Conservation (phyloP, 371 early-diverging fungal genomes). For the Blastocladiella emersonii region DNA sequence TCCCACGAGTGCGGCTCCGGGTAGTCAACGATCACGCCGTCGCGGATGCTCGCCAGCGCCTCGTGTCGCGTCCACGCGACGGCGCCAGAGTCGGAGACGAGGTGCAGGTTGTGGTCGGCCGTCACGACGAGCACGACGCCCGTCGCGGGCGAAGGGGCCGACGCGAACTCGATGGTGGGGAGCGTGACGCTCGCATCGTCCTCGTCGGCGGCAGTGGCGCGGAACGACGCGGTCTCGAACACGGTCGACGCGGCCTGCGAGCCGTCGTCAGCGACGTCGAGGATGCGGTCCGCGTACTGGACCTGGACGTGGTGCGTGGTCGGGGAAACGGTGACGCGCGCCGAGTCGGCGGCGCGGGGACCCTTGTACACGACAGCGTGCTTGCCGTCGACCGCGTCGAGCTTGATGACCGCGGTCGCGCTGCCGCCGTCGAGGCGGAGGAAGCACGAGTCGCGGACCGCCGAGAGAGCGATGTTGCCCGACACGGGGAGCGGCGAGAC, state of each 20-base stretch:
- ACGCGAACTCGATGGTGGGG: neutral
- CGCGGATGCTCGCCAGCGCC: constrained; percentile 42
- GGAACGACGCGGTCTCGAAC: no score
- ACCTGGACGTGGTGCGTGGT: neutral
- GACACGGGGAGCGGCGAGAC: no score
- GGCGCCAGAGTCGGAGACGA: neutral
- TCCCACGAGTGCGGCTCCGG: constrained; percentile 61
- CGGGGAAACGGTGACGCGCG: no score
- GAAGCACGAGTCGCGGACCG: neutral
- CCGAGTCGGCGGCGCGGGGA: no score
- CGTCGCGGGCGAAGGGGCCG: neutral
- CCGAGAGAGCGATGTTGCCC: neutral
- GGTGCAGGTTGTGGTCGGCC: neutral
- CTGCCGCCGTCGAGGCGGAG: neutral
- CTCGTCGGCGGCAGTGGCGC: no score
- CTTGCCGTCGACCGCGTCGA: neutral
- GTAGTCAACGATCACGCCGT: constrained; percentile 46
- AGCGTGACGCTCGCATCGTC: no score
- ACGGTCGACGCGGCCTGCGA: neutral
- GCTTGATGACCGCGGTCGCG: neutral
- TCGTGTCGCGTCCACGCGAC: constrained; percentile 72
- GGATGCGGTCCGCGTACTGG: neutral
- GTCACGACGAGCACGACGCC: neutral
- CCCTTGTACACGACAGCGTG: no score
- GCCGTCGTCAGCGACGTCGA: neutral